Conservation (phyloP, 306 rosid species). For the peach (Prunus persica) region Prunus_persica_NCBIv2 NC_034009.1:38315501-38316000, state of each 20-base stretch:
- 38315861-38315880: constrained; percentile 94
- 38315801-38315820: constrained; percentile 88
- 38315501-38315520: background rate
- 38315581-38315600: constrained; percentile 59
- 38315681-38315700: constrained; percentile 78
- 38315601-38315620: constrained; percentile 95
- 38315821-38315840: constrained; percentile 99
- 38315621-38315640: constrained; percentile 71
- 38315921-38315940: constrained; percentile 3
- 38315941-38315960: constrained; percentile 16
- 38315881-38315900: constrained; percentile 70
- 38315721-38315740: background rate
- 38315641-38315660: constrained; percentile 74
- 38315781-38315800: constrained; percentile 90
- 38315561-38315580: background rate
- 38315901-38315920: constrained; percentile 22
- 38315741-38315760: constrained; percentile 8
- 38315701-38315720: constrained; percentile 73
- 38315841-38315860: constrained; percentile 95
- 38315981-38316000: constrained; percentile 20
- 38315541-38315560: background rate
- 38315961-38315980: constrained; percentile 11
- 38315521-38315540: background rate
- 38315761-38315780: constrained; percentile 16
- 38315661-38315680: constrained; percentile 95